Percentiles rank a stretch among this genome's conserved stretches.
phyloP scores from a whole-genome alignment of 805 yeast species.

The Clavispora phyllophila region DNA sequence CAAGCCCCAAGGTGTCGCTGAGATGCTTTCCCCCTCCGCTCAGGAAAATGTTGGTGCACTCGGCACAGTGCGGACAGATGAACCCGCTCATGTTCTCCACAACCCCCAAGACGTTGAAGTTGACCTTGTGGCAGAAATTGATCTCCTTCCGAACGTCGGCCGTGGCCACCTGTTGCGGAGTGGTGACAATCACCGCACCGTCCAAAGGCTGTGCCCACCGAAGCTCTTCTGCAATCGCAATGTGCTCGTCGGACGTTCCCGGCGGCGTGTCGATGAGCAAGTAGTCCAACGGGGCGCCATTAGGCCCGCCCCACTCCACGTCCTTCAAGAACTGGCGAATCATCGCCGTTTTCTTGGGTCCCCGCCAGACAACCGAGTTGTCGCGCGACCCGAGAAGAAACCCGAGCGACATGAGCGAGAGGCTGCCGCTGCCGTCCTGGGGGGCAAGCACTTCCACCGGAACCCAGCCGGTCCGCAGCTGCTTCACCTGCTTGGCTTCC shows the following conservation, averaged over 20 bases:
- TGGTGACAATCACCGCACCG: slow-evolving; percentile 93
- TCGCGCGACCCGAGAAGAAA: slow-evolving; percentile 80
- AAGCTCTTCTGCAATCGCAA: slow-evolving; percentile 90
- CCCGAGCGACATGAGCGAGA: slow-evolving; percentile 82
- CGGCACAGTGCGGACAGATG: slow-evolving; percentile 89
- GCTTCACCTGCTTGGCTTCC: slow-evolving; percentile 74
- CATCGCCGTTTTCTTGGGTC: slow-evolving; percentile 98
- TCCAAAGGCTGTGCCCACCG: slow-evolving; percentile 62
- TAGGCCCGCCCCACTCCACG: slow-evolving; percentile 76
- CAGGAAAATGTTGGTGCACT: slow-evolving; percentile 87
- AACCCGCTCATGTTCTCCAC: slow-evolving; percentile 97
- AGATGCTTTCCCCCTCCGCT: slow-evolving; percentile 84
- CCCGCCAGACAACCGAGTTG: slow-evolving; percentile 95
- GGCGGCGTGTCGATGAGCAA: slow-evolving; percentile 96
- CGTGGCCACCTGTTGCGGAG: slow-evolving; percentile 91
- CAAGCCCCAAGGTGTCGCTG: slow-evolving; percentile 56
- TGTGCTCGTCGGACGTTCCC: slow-evolving; percentile 97
- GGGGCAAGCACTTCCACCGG: slow-evolving; percentile 55
- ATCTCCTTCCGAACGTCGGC: slow-evolving; percentile 94
- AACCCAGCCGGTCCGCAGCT: slow-evolving; percentile 82
- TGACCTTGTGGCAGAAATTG: slow-evolving; percentile 84
- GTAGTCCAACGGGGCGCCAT: slow-evolving; percentile 50
- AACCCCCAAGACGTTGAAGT: slow-evolving; percentile 73
- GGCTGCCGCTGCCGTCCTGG: slow-evolving; percentile 16
- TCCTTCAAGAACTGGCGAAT: slow-evolving; percentile 87